Evolutionary conservation across 169 alveolate genomes (phyloP), one percentile per base, ranked within the genome.

Genomic region (Theileria equi): DNA sequence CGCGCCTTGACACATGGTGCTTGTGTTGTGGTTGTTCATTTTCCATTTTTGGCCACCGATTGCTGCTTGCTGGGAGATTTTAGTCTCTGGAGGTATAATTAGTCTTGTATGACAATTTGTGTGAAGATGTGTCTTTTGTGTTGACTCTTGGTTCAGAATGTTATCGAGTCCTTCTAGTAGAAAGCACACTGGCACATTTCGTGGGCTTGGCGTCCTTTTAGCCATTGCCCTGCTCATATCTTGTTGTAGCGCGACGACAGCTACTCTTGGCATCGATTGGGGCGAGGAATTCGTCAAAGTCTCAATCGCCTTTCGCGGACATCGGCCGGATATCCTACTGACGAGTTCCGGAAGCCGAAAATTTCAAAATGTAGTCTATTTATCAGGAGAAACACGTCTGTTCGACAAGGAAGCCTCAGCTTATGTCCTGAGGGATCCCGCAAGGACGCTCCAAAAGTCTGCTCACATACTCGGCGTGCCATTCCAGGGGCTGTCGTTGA

Each of bases 251-350:
- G 45, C 74, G 19, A 47, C 38, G 1, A 26, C 68, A 49, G 84
- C 59, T 17, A 61, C 88, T 13, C 32, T 86, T 49, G 92, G 92
- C 6, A 68, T 86, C 8, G 92, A 86, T 65, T 86, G 84, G 67
- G 92, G 92, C 19, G 88, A 73, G 28, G 92, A 86, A 32, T 86
- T 31, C 66, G 88, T 86, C 19, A 82, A 86, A 28, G 92, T 81
- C 16, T 73, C 92, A 31, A 86, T 81, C 34, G 89, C 79, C 34
- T 81, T 83, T 47, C 84, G 89, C 1, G 92, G 92, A 3, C 81
- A 81, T 31, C 76, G 81, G 23, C 85, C 85, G 53, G 88, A 86
- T 44, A 86, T 86, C 7, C 59, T 86, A 38, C 58, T 86, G 53
- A 86, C 74, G 70, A 82, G 79, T 40, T 78, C 88, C 29, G 88